phyloP scores from a whole-genome alignment of 1,139 yeast species.

The Meyerozyma carpophila region DNA sequence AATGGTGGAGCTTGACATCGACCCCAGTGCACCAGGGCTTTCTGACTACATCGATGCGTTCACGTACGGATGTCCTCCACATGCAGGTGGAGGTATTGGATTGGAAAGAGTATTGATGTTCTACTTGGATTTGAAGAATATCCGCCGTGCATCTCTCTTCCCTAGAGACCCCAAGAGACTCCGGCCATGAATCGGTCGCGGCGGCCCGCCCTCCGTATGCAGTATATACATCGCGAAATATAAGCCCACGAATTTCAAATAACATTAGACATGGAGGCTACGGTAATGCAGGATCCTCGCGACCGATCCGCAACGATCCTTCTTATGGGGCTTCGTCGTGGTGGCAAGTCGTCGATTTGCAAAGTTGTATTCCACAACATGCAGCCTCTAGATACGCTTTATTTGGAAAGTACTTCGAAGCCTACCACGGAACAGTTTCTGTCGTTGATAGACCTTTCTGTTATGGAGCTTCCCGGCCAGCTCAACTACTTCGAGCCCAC shows the following conservation, averaged over 20 bases:
- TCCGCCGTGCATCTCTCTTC: slow-evolving; percentile 95
- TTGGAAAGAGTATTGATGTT: slow-evolving; percentile 98
- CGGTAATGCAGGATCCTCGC: slow-evolving; percentile 24
- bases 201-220: not conserved
- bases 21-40: slow-evolving; percentile 75
- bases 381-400: slow-evolving; percentile 92
- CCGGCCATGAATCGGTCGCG: slow-evolving; percentile 50
- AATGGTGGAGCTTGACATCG: slow-evolving; percentile 77
- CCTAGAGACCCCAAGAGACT: slow-evolving; percentile 98
- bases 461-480: slow-evolving; percentile 97
- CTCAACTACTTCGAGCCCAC: slow-evolving; percentile 81
- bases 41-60: slow-evolving; percentile 90
- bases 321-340: slow-evolving; percentile 77
- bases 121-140: slow-evolving; percentile 91
- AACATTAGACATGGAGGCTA: slow-evolving; percentile 24
- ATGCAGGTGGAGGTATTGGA: slow-evolving; percentile 99
- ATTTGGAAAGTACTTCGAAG: slow-evolving; percentile 82
- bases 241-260: not conserved
- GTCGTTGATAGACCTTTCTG: slow-evolving; percentile 79
- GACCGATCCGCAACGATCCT: slow-evolving; percentile 67
- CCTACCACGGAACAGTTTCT: slow-evolving; percentile 78
- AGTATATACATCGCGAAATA: not conserved
- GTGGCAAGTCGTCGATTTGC: slow-evolving; percentile 88
- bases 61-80: slow-evolving; percentile 94
- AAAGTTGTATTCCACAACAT: slow-evolving; percentile 94